A percentile compares a stretch with the other conserved stretches of the same genome.
These are phyloP conservation scores for Athelia sp. DNA, from an alignment of 1,284 basidiomycete species.

Conservation along the genomic window DNA sequence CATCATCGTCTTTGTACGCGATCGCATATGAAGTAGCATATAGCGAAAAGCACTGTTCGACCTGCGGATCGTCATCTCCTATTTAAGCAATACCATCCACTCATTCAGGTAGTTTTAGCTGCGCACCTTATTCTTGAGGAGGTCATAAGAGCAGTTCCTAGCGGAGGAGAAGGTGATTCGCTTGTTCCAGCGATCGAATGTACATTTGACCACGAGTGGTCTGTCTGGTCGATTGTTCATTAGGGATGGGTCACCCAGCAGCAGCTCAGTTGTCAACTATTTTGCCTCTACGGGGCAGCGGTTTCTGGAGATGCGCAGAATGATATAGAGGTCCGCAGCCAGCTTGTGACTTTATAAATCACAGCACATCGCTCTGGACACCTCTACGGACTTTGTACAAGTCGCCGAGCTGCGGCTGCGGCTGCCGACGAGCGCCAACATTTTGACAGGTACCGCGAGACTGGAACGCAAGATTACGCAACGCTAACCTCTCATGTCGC, in stretches of 20 bases:
- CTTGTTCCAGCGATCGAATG: constrained; percentile 69
- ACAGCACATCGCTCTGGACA: not conserved
- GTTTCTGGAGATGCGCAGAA: constrained; percentile 14
- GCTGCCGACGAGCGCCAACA: too few relatives aligned
- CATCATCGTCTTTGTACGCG: constrained; percentile 84
- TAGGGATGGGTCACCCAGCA: too few relatives aligned
- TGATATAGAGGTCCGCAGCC: not conserved
- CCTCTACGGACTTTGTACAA: too few relatives aligned
- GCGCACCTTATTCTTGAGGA: constrained; percentile 63
- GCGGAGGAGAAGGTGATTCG: constrained; percentile 75
- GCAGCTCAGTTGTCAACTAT: too few relatives aligned
- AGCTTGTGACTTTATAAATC: constrained; percentile 7
- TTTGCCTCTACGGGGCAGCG: too few relatives aligned
- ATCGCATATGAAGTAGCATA: constrained; percentile 65
- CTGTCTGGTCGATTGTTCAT: constrained; percentile 50
- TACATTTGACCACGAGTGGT: constrained; percentile 73
- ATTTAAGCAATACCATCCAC: too few relatives aligned
- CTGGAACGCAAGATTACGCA: too few relatives aligned
- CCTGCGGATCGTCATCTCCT: constrained; percentile 45
- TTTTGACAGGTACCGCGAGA: too few relatives aligned
- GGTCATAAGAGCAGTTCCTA: constrained; percentile 68
- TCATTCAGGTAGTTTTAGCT: constrained; percentile 3
- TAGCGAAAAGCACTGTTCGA: constrained; percentile 81
- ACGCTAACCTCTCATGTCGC: too few relatives aligned
- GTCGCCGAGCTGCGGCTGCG: too few relatives aligned